Evolutionary conservation across 31 red algal genomes (phyloP).

Genomic region (Asparagopsis taxiformis): DNA sequence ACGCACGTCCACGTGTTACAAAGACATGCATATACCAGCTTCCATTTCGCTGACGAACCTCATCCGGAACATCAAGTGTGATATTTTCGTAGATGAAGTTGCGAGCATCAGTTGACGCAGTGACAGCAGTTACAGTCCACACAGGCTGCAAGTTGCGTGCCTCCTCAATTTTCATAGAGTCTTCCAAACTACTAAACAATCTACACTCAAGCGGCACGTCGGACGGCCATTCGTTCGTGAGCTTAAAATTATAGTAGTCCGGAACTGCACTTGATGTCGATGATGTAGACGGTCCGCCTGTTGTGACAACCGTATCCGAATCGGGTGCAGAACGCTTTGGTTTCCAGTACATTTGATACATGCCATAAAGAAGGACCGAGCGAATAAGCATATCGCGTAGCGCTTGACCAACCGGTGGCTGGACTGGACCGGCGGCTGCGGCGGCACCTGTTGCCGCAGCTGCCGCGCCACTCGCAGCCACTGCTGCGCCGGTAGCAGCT

Average conservation of each 20-base stretch:
- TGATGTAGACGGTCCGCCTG: background rate
- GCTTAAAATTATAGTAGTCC: constrained; percentile 22
- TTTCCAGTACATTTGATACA: constrained; percentile 50
- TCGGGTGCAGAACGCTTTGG: background rate
- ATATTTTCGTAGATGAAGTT: constrained; percentile 35
- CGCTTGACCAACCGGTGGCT: background rate
- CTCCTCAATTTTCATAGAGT: constrained; percentile 13
- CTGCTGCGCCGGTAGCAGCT: too few species aligned
- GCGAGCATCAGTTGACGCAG: background rate
- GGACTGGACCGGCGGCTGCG: background rate
- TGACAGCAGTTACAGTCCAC: background rate
- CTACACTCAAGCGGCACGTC: constrained; percentile 4
- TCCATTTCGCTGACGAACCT: constrained; percentile 17
- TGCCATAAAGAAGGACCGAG: constrained; percentile 39
- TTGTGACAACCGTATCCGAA: background rate
- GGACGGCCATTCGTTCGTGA: constrained; percentile 35
- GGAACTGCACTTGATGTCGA: too few species aligned
- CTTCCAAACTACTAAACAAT: constrained; percentile 19
- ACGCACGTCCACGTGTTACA: constrained; percentile 19
- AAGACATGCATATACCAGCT: constrained; percentile 71
- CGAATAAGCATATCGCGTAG: constrained; percentile 35
- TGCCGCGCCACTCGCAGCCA: too few species aligned
- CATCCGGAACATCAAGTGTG: constrained; percentile 45
- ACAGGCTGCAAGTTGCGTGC: background rate
- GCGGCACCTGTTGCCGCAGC: background rate